Evolutionary conservation across 306 rosid genomes (phyloP), one percentile per base, ranked within the genome.

Genomic region (Ziziphus jujuba): DNA sequence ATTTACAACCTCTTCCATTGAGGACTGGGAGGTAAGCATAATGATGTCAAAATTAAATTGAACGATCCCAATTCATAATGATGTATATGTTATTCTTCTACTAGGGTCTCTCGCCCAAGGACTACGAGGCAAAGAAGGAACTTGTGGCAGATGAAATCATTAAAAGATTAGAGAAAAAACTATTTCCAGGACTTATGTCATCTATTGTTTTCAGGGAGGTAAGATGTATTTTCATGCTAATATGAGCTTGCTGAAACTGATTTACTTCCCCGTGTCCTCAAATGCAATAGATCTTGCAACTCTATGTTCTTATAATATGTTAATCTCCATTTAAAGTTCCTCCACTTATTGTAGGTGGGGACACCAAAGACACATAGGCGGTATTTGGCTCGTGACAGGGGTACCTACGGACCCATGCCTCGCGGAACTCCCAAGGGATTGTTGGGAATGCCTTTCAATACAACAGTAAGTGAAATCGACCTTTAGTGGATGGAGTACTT

Each of bases 361-460:
- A 88, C 97, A 69, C 99, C 97, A 34, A 93, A 88, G 89, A 93
- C 97, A 61, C 97, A 90, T 73, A 73, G 89, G 69, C 84, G 97
- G 55, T 93, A 69, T 85, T 76, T 93, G 66, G 99, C 99, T 57
- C 91, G 97, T 43, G 90, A 80, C 11, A 66, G 79, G 73, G 97
- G 99, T 66, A 93, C 99, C 36, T 93, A 93, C 0, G 96, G 99
- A 73, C 99, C 99, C 24, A 88, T 93, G 95, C 99, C 99, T 0
- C 89, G 96, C 11, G 50, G 79, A 65, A 88, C 70, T 68, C 92
- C 97, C 0, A 93, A 88, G 82, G 99, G 97, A 47, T 82, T 93
- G 70, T 71, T 93, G 70, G 99, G 92, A 85, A 93, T 93, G 97
- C 99, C 99, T 56, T 90, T 93, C 75, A 93, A 93, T 73, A 90